Percentiles rank a stretch among this genome's conserved stretches.
Evolutionary conservation across 2,329 filamentous ascomycete genomes (phyloP).

Genomic region (Colletotrichum endophyticum): DNA sequence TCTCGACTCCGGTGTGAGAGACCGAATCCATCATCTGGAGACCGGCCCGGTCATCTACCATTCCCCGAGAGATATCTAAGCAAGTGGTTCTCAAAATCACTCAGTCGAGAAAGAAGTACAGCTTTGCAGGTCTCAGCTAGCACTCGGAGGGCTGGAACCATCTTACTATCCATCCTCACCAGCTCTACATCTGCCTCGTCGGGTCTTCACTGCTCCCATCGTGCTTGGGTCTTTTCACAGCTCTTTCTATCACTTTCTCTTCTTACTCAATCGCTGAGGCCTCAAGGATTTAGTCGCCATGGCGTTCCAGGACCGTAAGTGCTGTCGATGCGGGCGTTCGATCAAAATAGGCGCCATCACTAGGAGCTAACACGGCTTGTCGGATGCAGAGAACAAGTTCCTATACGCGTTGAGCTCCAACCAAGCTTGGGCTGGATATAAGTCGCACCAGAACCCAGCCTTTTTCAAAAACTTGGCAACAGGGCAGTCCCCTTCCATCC

Average conservation of each 20-base stretch:
- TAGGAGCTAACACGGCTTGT: neutral
- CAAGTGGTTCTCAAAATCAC: neutral
- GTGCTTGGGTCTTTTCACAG: neutral
- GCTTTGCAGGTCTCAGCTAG: conserved; percentile 13
- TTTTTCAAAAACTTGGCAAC: conserved; percentile 72
- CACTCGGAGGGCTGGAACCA: neutral
- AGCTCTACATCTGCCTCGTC: neutral
- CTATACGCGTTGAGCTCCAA: conserved; percentile 70
- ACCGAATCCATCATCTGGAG: neutral
- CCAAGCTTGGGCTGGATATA: conserved; percentile 72
- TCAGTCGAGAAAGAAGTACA: neutral
- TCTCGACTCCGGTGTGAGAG: neutral
- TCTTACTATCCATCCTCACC: neutral
- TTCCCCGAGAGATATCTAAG: neutral
- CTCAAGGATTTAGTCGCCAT: neutral
- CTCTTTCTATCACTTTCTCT: neutral
- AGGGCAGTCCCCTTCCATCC: conserved; percentile 70
- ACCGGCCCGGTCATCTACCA: neutral
- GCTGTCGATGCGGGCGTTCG: neutral
- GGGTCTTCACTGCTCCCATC: neutral
- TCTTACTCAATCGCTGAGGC: neutral
- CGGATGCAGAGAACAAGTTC: conserved; percentile 57
- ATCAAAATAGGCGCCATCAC: neutral
- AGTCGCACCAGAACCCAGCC: conserved; percentile 67
- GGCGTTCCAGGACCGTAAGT: conserved; percentile 18